These are phyloP conservation scores for Lactifluus piperatus DNA, from an alignment of 768 basidiomycete species.

Conservation along the genomic window DNA sequence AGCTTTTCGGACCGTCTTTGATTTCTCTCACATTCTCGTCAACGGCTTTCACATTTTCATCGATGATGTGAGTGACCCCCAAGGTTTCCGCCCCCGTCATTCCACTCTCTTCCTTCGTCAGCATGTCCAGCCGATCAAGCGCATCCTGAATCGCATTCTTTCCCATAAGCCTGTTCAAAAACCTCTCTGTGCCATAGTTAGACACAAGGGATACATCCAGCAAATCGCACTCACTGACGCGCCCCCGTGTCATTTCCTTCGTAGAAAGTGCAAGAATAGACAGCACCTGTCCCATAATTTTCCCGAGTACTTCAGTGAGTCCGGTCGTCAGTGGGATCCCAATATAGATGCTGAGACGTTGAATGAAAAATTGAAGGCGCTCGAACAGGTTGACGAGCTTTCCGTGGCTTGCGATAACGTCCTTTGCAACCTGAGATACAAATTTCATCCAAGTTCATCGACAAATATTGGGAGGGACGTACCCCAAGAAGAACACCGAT, in stretches of 20 bases:
- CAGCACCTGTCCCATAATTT: neutral
- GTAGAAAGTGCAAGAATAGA: neutral
- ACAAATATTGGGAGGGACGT: neutral
- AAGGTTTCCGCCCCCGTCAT: neutral
- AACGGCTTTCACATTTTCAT: neutral
- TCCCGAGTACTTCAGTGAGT: neutral
- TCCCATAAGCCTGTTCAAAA: neutral
- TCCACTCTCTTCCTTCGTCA: neutral
- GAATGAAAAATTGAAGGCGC: neutral
- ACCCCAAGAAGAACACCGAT: neutral
- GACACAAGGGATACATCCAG: too few relatives aligned
- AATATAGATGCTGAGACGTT: neutral
- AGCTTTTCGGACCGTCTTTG: neutral
- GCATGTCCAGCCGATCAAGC: neutral
- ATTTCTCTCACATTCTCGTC: neutral
- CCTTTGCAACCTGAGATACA: neutral
- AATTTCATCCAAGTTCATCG: neutral
- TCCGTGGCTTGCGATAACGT: neutral
- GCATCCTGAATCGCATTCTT: neutral
- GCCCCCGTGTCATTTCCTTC: neutral
- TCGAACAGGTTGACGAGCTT: neutral
- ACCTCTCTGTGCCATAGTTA: neutral
- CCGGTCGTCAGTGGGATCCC: neutral
- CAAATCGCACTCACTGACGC: neutral
- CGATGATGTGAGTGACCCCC: neutral